Evolutionary conservation across 306 rosid species (phyloP).

Genomic region (Mucuna pruriens): DNA sequence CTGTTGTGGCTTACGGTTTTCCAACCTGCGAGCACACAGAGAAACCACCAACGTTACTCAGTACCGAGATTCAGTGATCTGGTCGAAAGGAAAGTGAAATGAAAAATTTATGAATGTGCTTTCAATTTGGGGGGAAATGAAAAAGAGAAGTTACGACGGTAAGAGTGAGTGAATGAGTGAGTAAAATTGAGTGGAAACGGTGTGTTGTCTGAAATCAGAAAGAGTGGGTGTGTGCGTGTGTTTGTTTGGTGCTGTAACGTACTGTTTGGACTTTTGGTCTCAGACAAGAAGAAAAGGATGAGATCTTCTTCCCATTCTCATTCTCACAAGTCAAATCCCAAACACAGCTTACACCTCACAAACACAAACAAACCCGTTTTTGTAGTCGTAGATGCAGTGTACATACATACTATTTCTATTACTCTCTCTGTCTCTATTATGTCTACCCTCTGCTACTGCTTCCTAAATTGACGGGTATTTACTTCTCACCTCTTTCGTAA

Average conservation of each 20-base stretch:
- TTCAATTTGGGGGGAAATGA: background rate
- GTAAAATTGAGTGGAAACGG: background rate
- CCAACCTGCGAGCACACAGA: background rate
- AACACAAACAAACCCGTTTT: background rate
- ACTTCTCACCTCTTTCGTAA: slow-evolving; percentile 18
- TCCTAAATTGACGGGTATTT: slow-evolving; percentile 1
- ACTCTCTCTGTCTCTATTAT: no score
- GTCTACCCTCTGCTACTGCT: background rate
- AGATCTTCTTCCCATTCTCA: slow-evolving; percentile 56
- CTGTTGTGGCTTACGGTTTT: background rate
- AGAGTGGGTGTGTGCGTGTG: slow-evolving; percentile 24
- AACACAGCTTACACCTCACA: background rate
- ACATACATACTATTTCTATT: no score
- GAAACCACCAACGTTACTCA: background rate
- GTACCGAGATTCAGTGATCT: slow-evolving; percentile 34
- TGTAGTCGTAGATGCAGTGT: background rate
- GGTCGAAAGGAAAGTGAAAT: slow-evolving; percentile 1
- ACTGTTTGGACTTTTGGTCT: slow-evolving; percentile 45
- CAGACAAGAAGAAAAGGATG: slow-evolving; percentile 53
- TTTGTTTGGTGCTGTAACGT: slow-evolving; percentile 29
- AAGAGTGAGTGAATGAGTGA: no score
- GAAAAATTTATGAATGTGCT: background rate
- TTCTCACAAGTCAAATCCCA: slow-evolving; percentile 55
- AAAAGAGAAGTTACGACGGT: no score
- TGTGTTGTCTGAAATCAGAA: background rate